Conservation (phyloP, 2,329 filamentous ascomycete species). For the Ophiocordyceps unilateralis region DNA sequence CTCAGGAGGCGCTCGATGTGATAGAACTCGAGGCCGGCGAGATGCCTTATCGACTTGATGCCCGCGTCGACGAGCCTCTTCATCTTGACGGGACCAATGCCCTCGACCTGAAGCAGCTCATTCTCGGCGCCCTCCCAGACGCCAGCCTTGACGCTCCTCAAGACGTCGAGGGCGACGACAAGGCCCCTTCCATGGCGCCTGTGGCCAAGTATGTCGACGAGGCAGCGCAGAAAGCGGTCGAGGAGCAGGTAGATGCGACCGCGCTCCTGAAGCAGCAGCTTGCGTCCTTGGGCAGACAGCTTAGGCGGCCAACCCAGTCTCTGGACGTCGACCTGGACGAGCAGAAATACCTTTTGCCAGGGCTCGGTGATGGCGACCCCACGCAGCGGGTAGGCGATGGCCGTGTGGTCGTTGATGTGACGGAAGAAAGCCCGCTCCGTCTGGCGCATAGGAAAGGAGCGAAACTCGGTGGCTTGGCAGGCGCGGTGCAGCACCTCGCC, state of each 20-base stretch:
- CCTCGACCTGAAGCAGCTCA: slow-evolving; percentile 69
- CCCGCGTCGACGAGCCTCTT: slow-evolving; percentile 56
- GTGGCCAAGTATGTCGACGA: slow-evolving; percentile 19
- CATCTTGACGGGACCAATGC: slow-evolving; percentile 59
- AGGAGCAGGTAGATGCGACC: slow-evolving; percentile 15
- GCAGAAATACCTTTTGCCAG: slow-evolving; percentile 58
- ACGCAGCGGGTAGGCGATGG: slow-evolving; percentile 21
- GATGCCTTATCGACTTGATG: slow-evolving; percentile 52
- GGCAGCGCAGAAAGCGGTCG: slow-evolving; percentile 17
- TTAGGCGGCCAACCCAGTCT: slow-evolving; percentile 42
- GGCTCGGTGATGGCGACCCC: slow-evolving; percentile 31
- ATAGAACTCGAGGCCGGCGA: slow-evolving; percentile 48
- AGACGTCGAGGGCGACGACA: slow-evolving; percentile 56
- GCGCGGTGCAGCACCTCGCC: slow-evolving; percentile 19
- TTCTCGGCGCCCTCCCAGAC: slow-evolving; percentile 68
- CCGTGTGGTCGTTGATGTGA: slow-evolving; percentile 19
- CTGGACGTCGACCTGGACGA: slow-evolving; percentile 56
- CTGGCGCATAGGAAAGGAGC: slow-evolving; percentile 18
- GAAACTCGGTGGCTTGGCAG: slow-evolving; percentile 20
- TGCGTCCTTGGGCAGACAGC: slow-evolving; percentile 14
- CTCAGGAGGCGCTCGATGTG: slow-evolving; percentile 62
- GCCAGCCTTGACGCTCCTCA: slow-evolving; percentile 56
- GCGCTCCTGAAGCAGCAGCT: slow-evolving; percentile 15
- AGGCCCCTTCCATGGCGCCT: slow-evolving; percentile 45
- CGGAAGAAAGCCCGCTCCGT: slow-evolving; percentile 18